Base-by-base conservation (phyloP, 345 rosid genomes). In the Linum usitatissimum region DNA sequence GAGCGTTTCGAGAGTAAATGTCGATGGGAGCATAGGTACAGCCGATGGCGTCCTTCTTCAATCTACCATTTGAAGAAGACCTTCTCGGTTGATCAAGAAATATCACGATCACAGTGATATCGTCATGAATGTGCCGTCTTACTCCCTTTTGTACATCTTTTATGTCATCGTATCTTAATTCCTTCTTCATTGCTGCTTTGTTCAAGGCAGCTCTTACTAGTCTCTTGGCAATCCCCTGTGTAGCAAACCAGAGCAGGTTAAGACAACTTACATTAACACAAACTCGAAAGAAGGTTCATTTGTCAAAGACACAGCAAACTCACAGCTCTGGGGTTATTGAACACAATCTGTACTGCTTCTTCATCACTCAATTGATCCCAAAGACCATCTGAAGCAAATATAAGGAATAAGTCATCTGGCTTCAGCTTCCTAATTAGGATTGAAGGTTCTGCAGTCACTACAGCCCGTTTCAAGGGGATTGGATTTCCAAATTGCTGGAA, bases 371-470 rank as follows among this genome's bases (percentile, higher is more conserved):
- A 79, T 72, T 86, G 92, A 71, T 91, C 96, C 96, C 98, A 91
- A 30, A 91, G 89, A 70, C 96, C 96, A 82, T 91, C 93, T 1
- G 98, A 91, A 60, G 98, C 95, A 80, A 92, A 85, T 66, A 91
- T 85, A 68, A 88, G 90, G 83, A 88, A 84, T 34, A 84, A 82
- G 79, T 92, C 98, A 73, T 67, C 83, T 60, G 95, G 91, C 3
- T 86, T 86, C 64, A 92, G 77, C 28, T 80, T 76, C 71, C 85
- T 91, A 65, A 79, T 62, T 53, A 83, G 61, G 56, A 92, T 81
- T 3, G 86, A 68, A 6, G 96, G 98, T 64, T 71, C 63, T 70
- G 89, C 95, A 66, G 83, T 76, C 83, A 92, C 65, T 64, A 85
- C 73, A 18, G 96, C 93, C 86, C 66, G 98, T 88, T 63, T 86